Conservation (phyloP, 768 basidiomycete genomes). For the Leccinum subgranulosum region DNA sequence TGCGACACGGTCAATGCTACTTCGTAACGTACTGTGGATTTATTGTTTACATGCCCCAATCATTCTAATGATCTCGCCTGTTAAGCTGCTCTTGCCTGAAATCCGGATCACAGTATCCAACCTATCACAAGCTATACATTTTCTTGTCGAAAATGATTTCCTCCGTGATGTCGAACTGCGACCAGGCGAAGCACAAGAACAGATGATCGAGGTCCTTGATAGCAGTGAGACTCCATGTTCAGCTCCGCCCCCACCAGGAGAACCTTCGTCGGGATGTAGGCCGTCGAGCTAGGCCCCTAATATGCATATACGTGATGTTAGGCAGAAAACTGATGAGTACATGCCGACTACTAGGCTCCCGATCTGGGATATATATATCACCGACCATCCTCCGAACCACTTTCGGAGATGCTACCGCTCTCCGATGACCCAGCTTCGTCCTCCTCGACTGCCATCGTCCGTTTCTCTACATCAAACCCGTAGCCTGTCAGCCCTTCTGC, state of each 20-base stretch:
- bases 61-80: slow-evolving; percentile 8
- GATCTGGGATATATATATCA: slow-evolving; percentile 2
- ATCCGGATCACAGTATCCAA: slow-evolving; percentile 88
- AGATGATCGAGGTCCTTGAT: slow-evolving; percentile 59
- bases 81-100: slow-evolving; percentile 77
- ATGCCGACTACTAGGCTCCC: not conserved
- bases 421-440: slow-evolving; percentile 43
- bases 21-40: slow-evolving; percentile 64
- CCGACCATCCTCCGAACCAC: slow-evolving; percentile 21
- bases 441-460: slow-evolving; percentile 59
- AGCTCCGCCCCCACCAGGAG: not conserved
- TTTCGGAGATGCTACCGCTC: slow-evolving; percentile 31
- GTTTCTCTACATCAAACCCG: slow-evolving; percentile 81
- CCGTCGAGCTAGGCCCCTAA: not conserved
- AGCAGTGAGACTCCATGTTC: slow-evolving; percentile 14
- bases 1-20: slow-evolving; percentile 60
- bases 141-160: slow-evolving; percentile 89
- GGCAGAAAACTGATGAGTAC: not conserved
- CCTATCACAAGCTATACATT: slow-evolving; percentile 87
- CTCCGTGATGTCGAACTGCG: slow-evolving; percentile 73
- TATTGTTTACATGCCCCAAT: not conserved
- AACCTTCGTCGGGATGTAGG: not conserved
- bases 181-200: slow-evolving; percentile 70
- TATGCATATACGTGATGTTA: not conserved
- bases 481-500: slow-evolving; percentile 53